Conservation (phyloP, 331 rosid species). For the Acacia pycnantha region DNA sequence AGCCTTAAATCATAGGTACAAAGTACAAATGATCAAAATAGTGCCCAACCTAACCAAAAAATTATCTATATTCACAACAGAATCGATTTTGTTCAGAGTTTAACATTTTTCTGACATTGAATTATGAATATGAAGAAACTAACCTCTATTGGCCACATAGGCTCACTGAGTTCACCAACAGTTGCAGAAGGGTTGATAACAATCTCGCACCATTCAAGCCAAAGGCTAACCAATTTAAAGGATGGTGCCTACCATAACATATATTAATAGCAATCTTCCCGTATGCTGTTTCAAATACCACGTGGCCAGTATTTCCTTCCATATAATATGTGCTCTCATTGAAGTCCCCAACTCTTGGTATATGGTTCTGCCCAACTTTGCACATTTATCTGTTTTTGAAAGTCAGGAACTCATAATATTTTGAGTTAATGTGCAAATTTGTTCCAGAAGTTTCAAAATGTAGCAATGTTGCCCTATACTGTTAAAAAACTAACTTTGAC, state of each 20-base stretch:
- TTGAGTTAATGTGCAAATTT: background rate
- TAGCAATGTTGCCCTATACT: too few species aligned
- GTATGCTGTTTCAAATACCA: slow-evolving; percentile 78
- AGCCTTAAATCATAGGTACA: slow-evolving; percentile 17
- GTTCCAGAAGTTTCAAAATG: too few species aligned
- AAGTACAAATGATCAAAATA: background rate
- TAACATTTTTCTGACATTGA: background rate
- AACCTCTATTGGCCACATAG: slow-evolving; percentile 98
- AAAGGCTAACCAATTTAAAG: slow-evolving; percentile 88
- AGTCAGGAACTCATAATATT: background rate
- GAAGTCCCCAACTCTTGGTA: slow-evolving; percentile 91
- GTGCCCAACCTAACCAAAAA: background rate
- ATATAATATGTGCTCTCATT: slow-evolving; percentile 91
- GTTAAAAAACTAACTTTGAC: too few species aligned
- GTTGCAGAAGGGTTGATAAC: slow-evolving; percentile 99
- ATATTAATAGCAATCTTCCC: slow-evolving; percentile 87
- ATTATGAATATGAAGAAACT: slow-evolving; percentile 11
- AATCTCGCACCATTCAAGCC: slow-evolving; percentile 96
- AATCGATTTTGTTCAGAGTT: background rate
- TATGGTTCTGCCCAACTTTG: slow-evolving; percentile 77
- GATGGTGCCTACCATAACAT: slow-evolving; percentile 97
- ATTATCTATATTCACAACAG: background rate
- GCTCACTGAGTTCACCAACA: slow-evolving; percentile 95
- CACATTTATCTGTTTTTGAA: slow-evolving; percentile 30
- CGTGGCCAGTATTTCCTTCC: slow-evolving; percentile 97